A percentile compares a stretch with the other conserved stretches of the same genome.
phyloP scores from a whole-genome alignment of 805 yeast species.

The Candida piceae region DNA sequence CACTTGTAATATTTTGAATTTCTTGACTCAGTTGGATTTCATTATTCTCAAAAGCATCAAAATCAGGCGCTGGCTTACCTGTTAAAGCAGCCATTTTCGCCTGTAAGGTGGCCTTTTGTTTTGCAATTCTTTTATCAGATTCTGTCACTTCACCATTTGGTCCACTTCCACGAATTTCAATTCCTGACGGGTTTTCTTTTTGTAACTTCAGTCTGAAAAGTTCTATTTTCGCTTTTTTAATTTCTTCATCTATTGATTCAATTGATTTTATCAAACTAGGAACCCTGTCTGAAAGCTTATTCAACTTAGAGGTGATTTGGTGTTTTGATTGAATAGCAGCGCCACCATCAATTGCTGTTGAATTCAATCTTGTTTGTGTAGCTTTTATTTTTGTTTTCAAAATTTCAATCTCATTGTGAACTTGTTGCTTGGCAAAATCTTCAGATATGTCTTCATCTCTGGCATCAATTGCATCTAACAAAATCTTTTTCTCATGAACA shows the following conservation, averaged over 20 bases:
- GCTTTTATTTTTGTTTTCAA: conserved; percentile 57
- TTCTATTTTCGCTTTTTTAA: conserved; percentile 62
- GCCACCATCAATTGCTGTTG: conserved; percentile 19
- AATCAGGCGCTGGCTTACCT: conserved; percentile 53
- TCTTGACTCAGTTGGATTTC: conserved; percentile 52
- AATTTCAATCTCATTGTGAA: conserved; percentile 53
- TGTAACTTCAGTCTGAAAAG: conserved; percentile 50
- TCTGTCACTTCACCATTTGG: conserved; percentile 85
- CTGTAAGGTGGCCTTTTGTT: conserved; percentile 68
- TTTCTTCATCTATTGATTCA: conserved; percentile 58
- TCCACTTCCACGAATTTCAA: conserved; percentile 73
- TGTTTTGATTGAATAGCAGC: conserved; percentile 42
- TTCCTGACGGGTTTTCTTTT: conserved; percentile 62
- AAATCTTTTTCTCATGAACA: conserved; percentile 65
- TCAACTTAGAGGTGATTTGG: conserved; percentile 52
- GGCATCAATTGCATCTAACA: conserved; percentile 67
- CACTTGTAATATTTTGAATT: conserved; percentile 44
- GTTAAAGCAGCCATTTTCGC: conserved; percentile 93
- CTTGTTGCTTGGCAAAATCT: conserved; percentile 30
- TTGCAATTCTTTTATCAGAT: conserved; percentile 73
- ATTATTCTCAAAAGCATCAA: conserved; percentile 46
- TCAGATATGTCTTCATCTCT: conserved; percentile 45
- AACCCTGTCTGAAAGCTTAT: conserved; percentile 60
- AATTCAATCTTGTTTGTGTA: conserved; percentile 36
- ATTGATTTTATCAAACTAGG: conserved; percentile 67